Evolutionary conservation across 2,329 filamentous ascomycete species (phyloP), one percentile per base, ranked within the genome.

Genomic region (Microcyclosporella mali): DNA sequence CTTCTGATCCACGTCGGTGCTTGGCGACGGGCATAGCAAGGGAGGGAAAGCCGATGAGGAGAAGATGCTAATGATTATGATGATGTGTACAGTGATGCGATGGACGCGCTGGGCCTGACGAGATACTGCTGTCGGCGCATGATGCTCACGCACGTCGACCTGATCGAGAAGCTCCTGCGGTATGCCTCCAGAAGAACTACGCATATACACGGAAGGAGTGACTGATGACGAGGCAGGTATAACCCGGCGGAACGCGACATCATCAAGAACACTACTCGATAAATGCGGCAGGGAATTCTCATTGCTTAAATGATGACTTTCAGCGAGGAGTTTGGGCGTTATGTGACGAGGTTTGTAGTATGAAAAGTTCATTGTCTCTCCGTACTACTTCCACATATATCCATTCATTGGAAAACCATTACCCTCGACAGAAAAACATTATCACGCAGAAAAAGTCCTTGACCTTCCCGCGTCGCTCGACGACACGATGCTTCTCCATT

Each of bases 101-200:
- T 98, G 84, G 89, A 97, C 68, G 79, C 88, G 64, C 81, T 98
- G 40, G 88, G 88, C 43, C 84, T 94, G 62, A 90, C 88, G 70
- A 81, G 92, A 57, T 98, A 98, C 74, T 98, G 92, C 78, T 98
- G 92, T 73, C 86, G 92, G 58, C 85, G 92, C 62, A 98, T 98
- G 92, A 82, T 98, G 68, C 95, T 98, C 85, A 98, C 92, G 47
- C 92, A 98, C 70, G 92, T 98, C 60, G 92, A 98, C 66, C 75
- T 98, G 50, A 95, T 98, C 58, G 92, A 98, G 76, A 98, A 98
- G 72, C 80, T 98, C 38, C 80, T 98, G 54, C 87, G 90, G 86
- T 94, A 82, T 57, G 78, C 58, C 21, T 21, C 17, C 11, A 12
- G 12, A 18, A 37, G n/a, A 3, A 21, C 11, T 4, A 16, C 16